Conservation (phyloP, 176 grass and related monocot species). For the Zoysia pacifica region DNA sequence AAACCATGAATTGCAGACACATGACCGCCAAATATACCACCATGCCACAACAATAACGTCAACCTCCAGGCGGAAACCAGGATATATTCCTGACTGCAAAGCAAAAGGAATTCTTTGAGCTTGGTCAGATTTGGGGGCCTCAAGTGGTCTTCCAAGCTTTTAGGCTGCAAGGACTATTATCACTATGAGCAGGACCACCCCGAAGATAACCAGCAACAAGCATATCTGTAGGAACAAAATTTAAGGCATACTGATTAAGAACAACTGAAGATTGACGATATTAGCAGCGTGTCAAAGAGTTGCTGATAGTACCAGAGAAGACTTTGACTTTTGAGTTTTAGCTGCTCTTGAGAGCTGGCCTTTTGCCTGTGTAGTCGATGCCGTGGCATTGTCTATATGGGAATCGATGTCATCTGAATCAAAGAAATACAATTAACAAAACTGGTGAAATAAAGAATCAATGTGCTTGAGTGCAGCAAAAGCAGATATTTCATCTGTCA, state of each 20-base stretch:
- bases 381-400: slow-evolving; percentile 66
- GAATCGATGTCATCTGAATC: slow-evolving; percentile 71
- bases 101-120: slow-evolving; percentile 52
- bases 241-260: neutral
- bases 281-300: neutral
- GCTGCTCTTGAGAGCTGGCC: slow-evolving; percentile 75
- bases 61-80: slow-evolving; percentile 32
- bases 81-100: slow-evolving; percentile 46
- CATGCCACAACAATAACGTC: slow-evolving; percentile 22
- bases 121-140: slow-evolving; percentile 20
- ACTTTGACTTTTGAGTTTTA: slow-evolving; percentile 89
- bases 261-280: slow-evolving; percentile 1
- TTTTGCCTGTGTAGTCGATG: slow-evolving; percentile 71
- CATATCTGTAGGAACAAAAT: slow-evolving; percentile 69
- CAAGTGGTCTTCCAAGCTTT: slow-evolving; percentile 37
- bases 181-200: slow-evolving; percentile 90
- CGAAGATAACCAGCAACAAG: slow-evolving; percentile 90
- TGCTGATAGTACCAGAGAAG: slow-evolving; percentile 66
- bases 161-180: slow-evolving; percentile 93
- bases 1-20: slow-evolving; percentile 42
- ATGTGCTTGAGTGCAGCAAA: neutral
- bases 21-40: slow-evolving; percentile 34
- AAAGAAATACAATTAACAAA: slow-evolving; percentile 26
- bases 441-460: neutral
- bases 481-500: slow-evolving; percentile 12